These are phyloP conservation scores for Polygonum maritimum DNA, from an alignment of 148 eudicot genomes.

Conservation along the genomic window DNA sequence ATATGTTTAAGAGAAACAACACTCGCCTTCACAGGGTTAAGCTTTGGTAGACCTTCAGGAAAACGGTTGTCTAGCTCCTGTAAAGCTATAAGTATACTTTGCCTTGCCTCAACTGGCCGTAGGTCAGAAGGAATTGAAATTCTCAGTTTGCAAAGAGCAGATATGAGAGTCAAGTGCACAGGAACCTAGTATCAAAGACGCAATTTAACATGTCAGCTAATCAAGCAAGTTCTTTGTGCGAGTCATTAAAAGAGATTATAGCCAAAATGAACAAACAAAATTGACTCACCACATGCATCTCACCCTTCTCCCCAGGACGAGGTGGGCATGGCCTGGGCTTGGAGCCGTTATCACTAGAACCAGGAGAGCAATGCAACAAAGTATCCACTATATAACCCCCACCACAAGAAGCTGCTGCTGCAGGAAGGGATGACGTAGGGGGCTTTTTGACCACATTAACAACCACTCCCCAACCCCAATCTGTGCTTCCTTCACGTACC, in stretches of 20 bases:
- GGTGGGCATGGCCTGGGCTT: conserved; percentile 91
- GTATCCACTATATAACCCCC: conserved; percentile 81
- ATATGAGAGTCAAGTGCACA: conserved; percentile 78
- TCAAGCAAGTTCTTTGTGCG: conserved; percentile 1
- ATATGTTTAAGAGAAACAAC: not conserved
- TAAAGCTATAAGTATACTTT: conserved; percentile 76
- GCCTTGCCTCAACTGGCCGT: conserved; percentile 82
- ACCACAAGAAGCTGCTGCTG: conserved; percentile 50
- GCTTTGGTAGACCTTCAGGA: conserved; percentile 91
- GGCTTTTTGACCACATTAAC: conserved; percentile 89
- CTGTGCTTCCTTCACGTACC: conserved; percentile 81
- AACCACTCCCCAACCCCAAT: conserved; percentile 99
- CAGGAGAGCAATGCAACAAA: conserved; percentile 86
- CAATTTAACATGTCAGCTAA: conserved; percentile 8
- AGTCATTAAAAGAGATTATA: not conserved
- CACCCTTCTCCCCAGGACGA: conserved; percentile 96
- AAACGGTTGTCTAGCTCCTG: conserved; percentile 83
- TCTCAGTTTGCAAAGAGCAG: conserved; percentile 77
- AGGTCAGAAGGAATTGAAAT: conserved; percentile 77
- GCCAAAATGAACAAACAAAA: not conserved
- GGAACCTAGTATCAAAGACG: conserved; percentile 51
- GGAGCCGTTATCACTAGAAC: conserved; percentile 80
- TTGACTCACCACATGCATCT: conserved; percentile 96
- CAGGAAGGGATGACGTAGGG: conserved; percentile 39
- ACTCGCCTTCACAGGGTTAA: conserved; percentile 71